phyloP scores from a whole-genome alignment of 1,284 basidiomycete genomes.

The Ustilago tritici region DNA sequence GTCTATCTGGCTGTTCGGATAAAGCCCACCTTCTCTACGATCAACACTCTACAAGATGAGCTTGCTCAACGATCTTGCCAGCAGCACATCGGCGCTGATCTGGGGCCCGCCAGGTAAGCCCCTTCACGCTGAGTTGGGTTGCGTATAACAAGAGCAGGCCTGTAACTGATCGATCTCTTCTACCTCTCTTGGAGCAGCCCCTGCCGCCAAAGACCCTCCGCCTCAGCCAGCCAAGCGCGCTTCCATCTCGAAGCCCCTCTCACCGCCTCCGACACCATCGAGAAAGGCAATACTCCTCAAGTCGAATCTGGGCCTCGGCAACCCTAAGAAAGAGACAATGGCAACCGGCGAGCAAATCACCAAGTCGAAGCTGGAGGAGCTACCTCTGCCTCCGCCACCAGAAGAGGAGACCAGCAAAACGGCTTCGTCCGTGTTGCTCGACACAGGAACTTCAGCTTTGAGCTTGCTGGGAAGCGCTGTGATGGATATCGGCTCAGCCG shows the following conservation, averaged over 20 bases:
- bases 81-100: slow-evolving; percentile 22
- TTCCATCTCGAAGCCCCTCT: background rate
- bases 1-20: background rate
- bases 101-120: slow-evolving; percentile 30
- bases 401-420: background rate
- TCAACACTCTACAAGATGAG: slow-evolving; percentile 11
- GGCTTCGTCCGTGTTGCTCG: slow-evolving; percentile 15
- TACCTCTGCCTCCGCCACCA: slow-evolving; percentile 16
- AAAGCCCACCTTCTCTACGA: background rate
- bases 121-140: background rate
- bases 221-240: background rate
- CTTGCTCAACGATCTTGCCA: slow-evolving; percentile 18
- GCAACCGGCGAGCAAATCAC: background rate
- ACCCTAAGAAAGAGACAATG: background rate
- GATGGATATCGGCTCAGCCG: slow-evolving; percentile 15
- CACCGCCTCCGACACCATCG: background rate
- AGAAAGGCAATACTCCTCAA: slow-evolving; percentile 13
- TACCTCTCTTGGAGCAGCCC: slow-evolving; percentile 5
- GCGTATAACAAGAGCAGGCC: background rate
- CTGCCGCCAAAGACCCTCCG: slow-evolving; percentile 25
- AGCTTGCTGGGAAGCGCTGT: slow-evolving; percentile 30
- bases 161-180: slow-evolving; percentile 1
- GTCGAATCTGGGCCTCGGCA: slow-evolving; percentile 15
- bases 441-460: slow-evolving; percentile 22
- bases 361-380: slow-evolving; percentile 6